Base-by-base conservation (phyloP, 2,329 filamentous ascomycete genomes). In the Aspergillus fijiensis region DNA sequence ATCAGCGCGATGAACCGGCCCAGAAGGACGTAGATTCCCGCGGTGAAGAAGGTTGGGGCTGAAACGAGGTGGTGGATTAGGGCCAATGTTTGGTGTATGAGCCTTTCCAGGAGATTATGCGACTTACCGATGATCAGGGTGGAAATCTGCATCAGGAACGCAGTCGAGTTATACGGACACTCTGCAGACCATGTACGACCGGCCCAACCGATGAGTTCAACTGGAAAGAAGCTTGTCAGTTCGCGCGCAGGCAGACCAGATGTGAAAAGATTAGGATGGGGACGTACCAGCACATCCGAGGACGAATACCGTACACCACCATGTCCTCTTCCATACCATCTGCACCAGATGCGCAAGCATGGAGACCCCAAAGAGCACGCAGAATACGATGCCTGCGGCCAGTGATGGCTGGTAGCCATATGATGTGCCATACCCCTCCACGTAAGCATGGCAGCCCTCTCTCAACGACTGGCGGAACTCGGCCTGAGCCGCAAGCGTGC, bases 71-170 rank as follows among this genome's bases (percentile, higher is more conserved):
- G 45, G 45, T 21, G 49, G 33, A 12, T 35, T 35, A 35, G 33
- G 27, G 27, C 27, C 27, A 35, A 35, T 57, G 23, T 25, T 16
- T 49, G 48, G 19, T 19, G 27, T 25, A 49, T 51, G 16, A 14
- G 21, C 14, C 19, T 33, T 33, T 39, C 23, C 2, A 16, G 11
- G 31, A 14, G 27, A 19, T 51, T n/a, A 7, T 16, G 11, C 19
- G 45, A 33, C 69, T 61, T 57, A 75, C 73, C 73, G 51, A 76
- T 76, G 56, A 76, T 76, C 19, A 76, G 65, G 23, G 73, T 76
- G 2, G 78, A 80, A 48, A 82, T 82, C 63, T 84, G 81, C 68
- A 83, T 80, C 5, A 83, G 68, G 59, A 82, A 84, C 12, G 81
- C 79, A 14, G 76, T 76, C 12, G 69, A 59, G 66, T 81, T 82